These are phyloP conservation scores for Oldenlandia corymbosa DNA, from an alignment of 257 asterid genomes.

Conservation along the genomic window DNA sequence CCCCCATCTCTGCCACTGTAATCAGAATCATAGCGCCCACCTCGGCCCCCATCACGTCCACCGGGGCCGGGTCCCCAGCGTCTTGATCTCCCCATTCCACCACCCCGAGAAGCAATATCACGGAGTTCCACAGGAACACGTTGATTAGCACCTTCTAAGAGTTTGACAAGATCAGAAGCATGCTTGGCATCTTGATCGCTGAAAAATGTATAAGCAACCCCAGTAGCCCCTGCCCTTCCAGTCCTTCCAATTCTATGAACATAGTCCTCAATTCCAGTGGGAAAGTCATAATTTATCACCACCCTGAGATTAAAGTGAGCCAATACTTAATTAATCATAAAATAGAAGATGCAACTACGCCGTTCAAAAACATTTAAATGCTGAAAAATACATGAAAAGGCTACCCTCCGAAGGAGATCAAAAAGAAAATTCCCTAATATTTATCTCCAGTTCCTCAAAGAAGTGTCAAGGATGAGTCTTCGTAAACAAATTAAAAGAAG, in stretches of 20 bases:
- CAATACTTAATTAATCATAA: background rate
- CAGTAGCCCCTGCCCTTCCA: slow-evolving; percentile 98
- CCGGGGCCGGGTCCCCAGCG: slow-evolving; percentile 78
- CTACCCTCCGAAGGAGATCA: too few relatives aligned
- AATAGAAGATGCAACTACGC: too few relatives aligned
- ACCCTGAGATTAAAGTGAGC: slow-evolving; percentile 48
- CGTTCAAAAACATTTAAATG: too few relatives aligned
- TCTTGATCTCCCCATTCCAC: slow-evolving; percentile 66
- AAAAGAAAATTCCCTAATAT: too few relatives aligned
- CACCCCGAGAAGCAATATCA: slow-evolving; percentile 75
- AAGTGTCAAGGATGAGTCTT: too few relatives aligned
- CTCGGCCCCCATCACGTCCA: slow-evolving; percentile 53
- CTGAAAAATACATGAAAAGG: too few relatives aligned
- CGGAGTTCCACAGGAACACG: slow-evolving; percentile 71
- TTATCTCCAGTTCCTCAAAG: too few relatives aligned
- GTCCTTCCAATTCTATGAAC: slow-evolving; percentile 99
- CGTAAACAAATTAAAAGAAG: too few relatives aligned
- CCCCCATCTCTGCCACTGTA: slow-evolving; percentile 52
- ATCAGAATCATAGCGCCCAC: slow-evolving; percentile 49
- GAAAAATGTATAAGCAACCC: slow-evolving; percentile 74
- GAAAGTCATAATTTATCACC: slow-evolving; percentile 89
- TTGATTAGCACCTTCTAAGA: slow-evolving; percentile 89
- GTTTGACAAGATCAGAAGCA: slow-evolving; percentile 75
- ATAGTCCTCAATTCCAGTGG: slow-evolving; percentile 90
- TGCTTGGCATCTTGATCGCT: slow-evolving; percentile 78